Evolutionary conservation across 495 filamentous ascomycete genomes (phyloP).

Genomic region (Aspergillus ellipticus): DNA sequence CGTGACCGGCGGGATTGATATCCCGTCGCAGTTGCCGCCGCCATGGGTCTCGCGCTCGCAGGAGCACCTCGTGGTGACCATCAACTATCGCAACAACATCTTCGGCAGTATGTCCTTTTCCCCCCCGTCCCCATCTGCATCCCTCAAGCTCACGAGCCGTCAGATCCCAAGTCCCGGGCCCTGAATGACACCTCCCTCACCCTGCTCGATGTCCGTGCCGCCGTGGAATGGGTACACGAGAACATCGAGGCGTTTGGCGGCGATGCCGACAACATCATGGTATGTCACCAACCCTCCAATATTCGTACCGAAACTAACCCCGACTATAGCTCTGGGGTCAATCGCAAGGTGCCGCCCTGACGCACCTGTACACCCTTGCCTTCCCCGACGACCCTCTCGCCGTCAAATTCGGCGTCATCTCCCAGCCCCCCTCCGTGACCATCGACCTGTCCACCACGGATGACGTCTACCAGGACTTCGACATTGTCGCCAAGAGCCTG

Average conservation of each 20-base stretch:
- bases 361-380: constrained; percentile 20
- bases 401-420: constrained; percentile 15
- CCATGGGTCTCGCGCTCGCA: constrained; percentile 44
- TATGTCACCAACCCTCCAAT: too few species aligned
- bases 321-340: constrained; percentile 37
- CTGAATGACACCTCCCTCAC: constrained; percentile 41
- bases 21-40: constrained; percentile 41
- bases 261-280: constrained; percentile 43
- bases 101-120: constrained; percentile 33
- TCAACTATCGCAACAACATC: constrained; percentile 39
- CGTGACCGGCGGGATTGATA: constrained; percentile 33
- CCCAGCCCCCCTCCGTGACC: constrained; percentile 10
- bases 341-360: constrained; percentile 25
- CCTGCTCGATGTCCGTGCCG: constrained; percentile 57
- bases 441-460: constrained; percentile 11
- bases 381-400: constrained; percentile 18
- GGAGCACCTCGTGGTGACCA: constrained; percentile 50
- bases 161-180: constrained; percentile 18
- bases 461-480: constrained; percentile 31
- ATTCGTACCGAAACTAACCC: constrained; percentile 4
- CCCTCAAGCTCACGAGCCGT: background rate
- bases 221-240: constrained; percentile 51
- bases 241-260: constrained; percentile 57
- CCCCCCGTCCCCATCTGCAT: constrained; percentile 17
- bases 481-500: constrained; percentile 38